These are phyloP conservation scores for Curvularia hawaiiensis DNA, from an alignment of 2,329 filamentous ascomycete species.

Conservation along the genomic window DNA sequence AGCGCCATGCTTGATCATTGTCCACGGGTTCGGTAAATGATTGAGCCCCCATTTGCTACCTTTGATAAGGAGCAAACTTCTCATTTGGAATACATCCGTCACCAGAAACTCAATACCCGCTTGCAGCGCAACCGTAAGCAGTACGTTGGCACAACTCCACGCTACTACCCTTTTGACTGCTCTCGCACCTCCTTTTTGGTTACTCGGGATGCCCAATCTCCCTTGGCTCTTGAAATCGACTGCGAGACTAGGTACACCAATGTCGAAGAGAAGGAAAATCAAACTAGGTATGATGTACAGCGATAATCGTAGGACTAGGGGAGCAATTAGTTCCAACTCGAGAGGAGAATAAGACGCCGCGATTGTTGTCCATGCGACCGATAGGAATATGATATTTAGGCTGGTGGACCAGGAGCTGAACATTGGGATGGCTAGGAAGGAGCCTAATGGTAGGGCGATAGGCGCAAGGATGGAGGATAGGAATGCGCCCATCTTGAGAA, in stretches of 20 bases:
- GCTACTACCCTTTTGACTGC: constrained; percentile 56
- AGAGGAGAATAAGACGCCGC: constrained; percentile 77
- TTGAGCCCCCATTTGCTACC: constrained; percentile 64
- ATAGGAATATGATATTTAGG: constrained; percentile 86
- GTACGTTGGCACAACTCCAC: constrained; percentile 62
- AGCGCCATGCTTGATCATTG: constrained; percentile 60
- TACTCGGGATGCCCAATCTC: constrained; percentile 53
- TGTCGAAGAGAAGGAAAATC: constrained; percentile 75
- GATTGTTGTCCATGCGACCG: constrained; percentile 86
- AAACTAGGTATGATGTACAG: constrained; percentile 77
- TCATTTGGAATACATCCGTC: constrained; percentile 58
- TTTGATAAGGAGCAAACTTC: constrained; percentile 64
- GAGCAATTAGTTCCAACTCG: constrained; percentile 75
- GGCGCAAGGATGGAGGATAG: constrained; percentile 37
- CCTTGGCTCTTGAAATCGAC: constrained; percentile 72
- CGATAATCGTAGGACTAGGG: constrained; percentile 67
- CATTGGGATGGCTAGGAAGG: constrained; percentile 74
- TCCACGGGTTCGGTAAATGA: constrained; percentile 68
- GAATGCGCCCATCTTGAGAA: constrained; percentile 32
- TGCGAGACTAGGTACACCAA: constrained; percentile 69
- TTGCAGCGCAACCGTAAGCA: constrained; percentile 60
- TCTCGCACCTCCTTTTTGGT: constrained; percentile 47
- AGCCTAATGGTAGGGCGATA: constrained; percentile 51
- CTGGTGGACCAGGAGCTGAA: constrained; percentile 78
- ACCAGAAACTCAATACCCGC: constrained; percentile 60